phyloP scores from a whole-genome alignment of 1,284 basidiomycete genomes.

The Tilletia horrida region DNA sequence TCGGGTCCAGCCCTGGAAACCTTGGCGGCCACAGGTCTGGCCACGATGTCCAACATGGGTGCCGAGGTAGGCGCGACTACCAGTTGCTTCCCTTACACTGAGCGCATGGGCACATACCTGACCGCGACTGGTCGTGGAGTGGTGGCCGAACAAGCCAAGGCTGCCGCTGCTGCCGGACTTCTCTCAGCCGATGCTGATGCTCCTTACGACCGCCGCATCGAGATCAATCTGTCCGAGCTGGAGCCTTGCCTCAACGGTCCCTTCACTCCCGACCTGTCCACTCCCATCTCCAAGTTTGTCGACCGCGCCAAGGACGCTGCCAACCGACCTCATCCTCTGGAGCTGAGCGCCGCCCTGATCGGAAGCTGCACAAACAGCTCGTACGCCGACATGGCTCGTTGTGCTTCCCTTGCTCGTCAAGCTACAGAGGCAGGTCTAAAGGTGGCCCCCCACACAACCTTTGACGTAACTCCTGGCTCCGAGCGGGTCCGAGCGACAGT shows the following conservation, averaged over 20 bases:
- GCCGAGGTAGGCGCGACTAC: constrained; percentile 99
- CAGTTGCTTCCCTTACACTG: constrained; percentile 92
- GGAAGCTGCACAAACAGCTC: constrained; percentile 86
- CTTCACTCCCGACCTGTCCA: constrained; percentile 94
- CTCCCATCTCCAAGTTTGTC: constrained; percentile 88
- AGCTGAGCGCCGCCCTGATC: constrained; percentile 84
- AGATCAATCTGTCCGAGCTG: constrained; percentile 85
- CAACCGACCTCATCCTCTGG: constrained; percentile 79
- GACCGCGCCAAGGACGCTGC: constrained; percentile 73
- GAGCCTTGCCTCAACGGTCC: constrained; percentile 92
- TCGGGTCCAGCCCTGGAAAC: constrained; percentile 87
- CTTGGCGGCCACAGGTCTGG: constrained; percentile 92
- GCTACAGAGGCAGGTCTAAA: constrained; percentile 78
- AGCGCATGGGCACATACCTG: constrained; percentile 80
- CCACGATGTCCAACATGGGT: constrained; percentile 97
- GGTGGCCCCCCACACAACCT: constrained; percentile 71
- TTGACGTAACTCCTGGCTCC: constrained; percentile 93
- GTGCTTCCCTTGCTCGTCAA: constrained; percentile 85
- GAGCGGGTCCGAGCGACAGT: constrained; percentile 98
- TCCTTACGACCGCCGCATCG: constrained; percentile 93
- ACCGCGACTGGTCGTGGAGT: constrained; percentile 82
- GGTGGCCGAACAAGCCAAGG: constrained; percentile 81
- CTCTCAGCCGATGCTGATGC: constrained; percentile 78
- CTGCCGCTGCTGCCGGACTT: constrained; percentile 74
- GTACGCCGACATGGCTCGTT: constrained; percentile 67